Evolutionary conservation across 129 eudicot genomes (phyloP), one percentile per base, ranked within the genome.

Genomic region (Dittrichia graveolens): DNA sequence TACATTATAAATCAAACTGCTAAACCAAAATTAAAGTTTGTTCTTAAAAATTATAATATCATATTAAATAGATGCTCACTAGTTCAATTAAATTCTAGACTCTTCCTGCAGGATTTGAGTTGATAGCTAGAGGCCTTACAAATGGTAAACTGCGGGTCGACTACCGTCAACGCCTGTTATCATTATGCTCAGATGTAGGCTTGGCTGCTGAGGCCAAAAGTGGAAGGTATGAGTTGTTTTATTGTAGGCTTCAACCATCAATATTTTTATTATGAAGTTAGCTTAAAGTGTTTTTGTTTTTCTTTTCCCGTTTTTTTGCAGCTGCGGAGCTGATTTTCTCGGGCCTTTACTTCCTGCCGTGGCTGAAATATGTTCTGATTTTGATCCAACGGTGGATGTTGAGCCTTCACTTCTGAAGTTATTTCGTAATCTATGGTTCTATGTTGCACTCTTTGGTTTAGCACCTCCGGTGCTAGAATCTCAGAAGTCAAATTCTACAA

Each of bases 301-400:
- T n/a, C n/a, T n/a, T n/a, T 37, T 35, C 39, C 59, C 58, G 37
- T 47, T 19, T n/a, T 75, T 9, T 61, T 79, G 72, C 90, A 95
- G 99, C 85, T 84, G 95, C 65, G 99, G 99, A 68, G 99, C 99
- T 70, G 99, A 95, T 81, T 95, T 91, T 79, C 84, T 95, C 75
- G 99, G 99, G 67, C 99, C 99, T 59, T 89, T 95, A 72, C 89
- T 95, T 71, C 99, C 99, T 77, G 96, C 99, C 50, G 99, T 95
- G 79, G 99, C 99, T 59, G 97, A 95, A 75, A 88, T 95, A 61
- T 95, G 99, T 80, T 95, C 97, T 19, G 97, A 95, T 81, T 95
- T 95, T 76, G 94, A 88, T 70, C 97, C 99, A n/a, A 86, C 87
- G n/a, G 84, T 76, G 69, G 88, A 86, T 69, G 89, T 95, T 65